These are phyloP conservation scores for Colletotrichum destructivum DNA, from an alignment of 2,329 filamentous ascomycete genomes.

Conservation along the genomic window DNA sequence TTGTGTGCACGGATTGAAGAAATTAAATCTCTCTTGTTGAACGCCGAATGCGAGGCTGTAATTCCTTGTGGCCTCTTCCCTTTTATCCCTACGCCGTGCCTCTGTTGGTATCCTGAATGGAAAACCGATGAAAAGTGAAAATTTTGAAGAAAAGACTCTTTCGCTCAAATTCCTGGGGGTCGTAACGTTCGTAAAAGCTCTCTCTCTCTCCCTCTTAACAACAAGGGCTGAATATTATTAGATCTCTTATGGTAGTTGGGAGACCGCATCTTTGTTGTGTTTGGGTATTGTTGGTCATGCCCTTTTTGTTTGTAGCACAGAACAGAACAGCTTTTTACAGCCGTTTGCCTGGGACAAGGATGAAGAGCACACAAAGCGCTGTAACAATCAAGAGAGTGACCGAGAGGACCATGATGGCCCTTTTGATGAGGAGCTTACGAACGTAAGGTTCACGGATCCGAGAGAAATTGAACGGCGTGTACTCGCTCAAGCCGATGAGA, in stretches of 20 bases:
- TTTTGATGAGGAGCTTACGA: slow-evolving; percentile 85
- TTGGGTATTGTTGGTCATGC: slow-evolving; percentile 20
- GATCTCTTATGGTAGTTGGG: slow-evolving; percentile 2
- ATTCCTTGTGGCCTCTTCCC: slow-evolving; percentile 16
- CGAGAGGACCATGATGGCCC: slow-evolving; percentile 84
- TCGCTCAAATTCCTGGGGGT: slow-evolving; percentile 39
- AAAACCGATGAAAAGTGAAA: slow-evolving; percentile 26
- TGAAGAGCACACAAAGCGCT: slow-evolving; percentile 90
- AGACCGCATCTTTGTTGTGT: slow-evolving; percentile 5
- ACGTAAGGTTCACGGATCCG: slow-evolving; percentile 93
- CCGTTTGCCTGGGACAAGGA: slow-evolving; percentile 92
- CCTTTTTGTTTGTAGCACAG: slow-evolving; percentile 16
- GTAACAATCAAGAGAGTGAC: slow-evolving; percentile 84
- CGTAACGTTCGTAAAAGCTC: slow-evolving; percentile 40
- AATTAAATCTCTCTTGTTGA: slow-evolving; percentile 26
- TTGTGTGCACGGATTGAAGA: slow-evolving; percentile 23
- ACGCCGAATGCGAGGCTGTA: slow-evolving; percentile 29
- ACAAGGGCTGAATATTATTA: slow-evolving; percentile 7
- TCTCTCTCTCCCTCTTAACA: background rate
- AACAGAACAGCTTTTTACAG: slow-evolving; percentile 63
- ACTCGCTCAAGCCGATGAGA: slow-evolving; percentile 92
- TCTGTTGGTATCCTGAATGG: slow-evolving; percentile 35
- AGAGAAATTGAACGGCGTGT: slow-evolving; percentile 94
- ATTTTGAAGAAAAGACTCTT: slow-evolving; percentile 2
- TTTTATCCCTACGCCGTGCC: slow-evolving; percentile 33